These are phyloP conservation scores for Parastagonospora avenae DNA, from an alignment of 2,329 filamentous ascomycete genomes.

Conservation along the genomic window DNA sequence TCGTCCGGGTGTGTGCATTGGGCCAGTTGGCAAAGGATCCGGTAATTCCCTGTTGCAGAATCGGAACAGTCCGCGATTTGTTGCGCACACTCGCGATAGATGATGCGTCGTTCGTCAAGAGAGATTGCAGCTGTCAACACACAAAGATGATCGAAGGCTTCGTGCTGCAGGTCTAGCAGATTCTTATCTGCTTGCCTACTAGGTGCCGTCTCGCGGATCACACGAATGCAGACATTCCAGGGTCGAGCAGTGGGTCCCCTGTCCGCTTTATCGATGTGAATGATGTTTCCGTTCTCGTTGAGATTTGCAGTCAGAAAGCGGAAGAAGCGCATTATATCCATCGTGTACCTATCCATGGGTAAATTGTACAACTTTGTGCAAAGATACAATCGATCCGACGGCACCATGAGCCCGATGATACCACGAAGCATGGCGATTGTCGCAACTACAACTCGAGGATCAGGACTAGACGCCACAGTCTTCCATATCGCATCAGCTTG, in stretches of 20 bases:
- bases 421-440: slow-evolving; percentile 69
- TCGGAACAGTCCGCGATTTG: slow-evolving; percentile 69
- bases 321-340: slow-evolving; percentile 39
- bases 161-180: slow-evolving; percentile 66
- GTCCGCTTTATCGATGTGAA: slow-evolving; percentile 14
- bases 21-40: slow-evolving; percentile 55
- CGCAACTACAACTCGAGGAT: slow-evolving; percentile 82
- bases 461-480: slow-evolving; percentile 78
- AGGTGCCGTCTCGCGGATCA: slow-evolving; percentile 74
- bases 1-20: slow-evolving; percentile 16
- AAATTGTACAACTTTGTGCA: slow-evolving; percentile 68
- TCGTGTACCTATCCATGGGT: slow-evolving; percentile 36
- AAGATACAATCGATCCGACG: slow-evolving; percentile 60
- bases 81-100: slow-evolving; percentile 70
- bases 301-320: slow-evolving; percentile 32
- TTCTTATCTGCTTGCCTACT: slow-evolving; percentile 59
- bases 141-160: slow-evolving; percentile 66
- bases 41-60: slow-evolving; percentile 75
- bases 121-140: slow-evolving; percentile 64
- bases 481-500: slow-evolving; percentile 86
- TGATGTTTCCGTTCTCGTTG: slow-evolving; percentile 6
- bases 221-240: slow-evolving; percentile 64
- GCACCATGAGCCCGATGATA: slow-evolving; percentile 53
- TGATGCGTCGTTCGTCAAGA: slow-evolving; percentile 62
- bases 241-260: slow-evolving; percentile 46